phyloP scores from a whole-genome alignment of 495 filamentous ascomycete species.

The Saxophila tyrrhenica region DNA sequence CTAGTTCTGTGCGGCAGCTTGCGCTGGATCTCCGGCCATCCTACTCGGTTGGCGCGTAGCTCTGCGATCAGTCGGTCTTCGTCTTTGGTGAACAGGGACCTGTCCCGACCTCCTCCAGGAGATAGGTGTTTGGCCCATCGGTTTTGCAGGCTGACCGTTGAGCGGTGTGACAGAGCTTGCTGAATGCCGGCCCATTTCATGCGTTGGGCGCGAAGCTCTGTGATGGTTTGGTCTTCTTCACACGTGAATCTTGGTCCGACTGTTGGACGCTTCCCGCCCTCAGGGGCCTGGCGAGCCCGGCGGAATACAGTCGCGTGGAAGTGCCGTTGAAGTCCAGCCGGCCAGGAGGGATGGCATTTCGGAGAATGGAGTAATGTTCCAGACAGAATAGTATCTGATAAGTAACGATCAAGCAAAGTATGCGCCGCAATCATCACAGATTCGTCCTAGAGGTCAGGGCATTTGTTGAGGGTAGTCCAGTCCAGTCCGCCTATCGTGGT shows the following conservation, averaged over 20 bases:
- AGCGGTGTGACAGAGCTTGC: neutral
- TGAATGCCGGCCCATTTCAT: neutral
- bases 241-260: neutral
- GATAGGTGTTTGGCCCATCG: neutral
- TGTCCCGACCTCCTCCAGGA: neutral
- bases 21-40: neutral
- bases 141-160: neutral
- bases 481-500: too few relatives aligned
- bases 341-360: too few relatives aligned
- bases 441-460: too few relatives aligned
- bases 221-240: neutral
- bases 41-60: neutral
- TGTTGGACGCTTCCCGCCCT: too few relatives aligned
- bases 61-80: neutral
- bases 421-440: too few relatives aligned
- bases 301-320: too few relatives aligned
- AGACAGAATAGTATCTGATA: too few relatives aligned
- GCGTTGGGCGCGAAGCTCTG: neutral
- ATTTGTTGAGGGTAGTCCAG: too few relatives aligned
- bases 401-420: too few relatives aligned
- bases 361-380: too few relatives aligned
- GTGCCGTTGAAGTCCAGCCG: too few relatives aligned
- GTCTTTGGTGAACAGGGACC: neutral
- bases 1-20: neutral
- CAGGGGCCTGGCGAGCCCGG: too few relatives aligned